A percentile compares a stretch with the other conserved stretches of the same genome.
Conservation (phyloP, 495 filamentous ascomycete species). For the Lasiosphaeria ovina region DNA sequence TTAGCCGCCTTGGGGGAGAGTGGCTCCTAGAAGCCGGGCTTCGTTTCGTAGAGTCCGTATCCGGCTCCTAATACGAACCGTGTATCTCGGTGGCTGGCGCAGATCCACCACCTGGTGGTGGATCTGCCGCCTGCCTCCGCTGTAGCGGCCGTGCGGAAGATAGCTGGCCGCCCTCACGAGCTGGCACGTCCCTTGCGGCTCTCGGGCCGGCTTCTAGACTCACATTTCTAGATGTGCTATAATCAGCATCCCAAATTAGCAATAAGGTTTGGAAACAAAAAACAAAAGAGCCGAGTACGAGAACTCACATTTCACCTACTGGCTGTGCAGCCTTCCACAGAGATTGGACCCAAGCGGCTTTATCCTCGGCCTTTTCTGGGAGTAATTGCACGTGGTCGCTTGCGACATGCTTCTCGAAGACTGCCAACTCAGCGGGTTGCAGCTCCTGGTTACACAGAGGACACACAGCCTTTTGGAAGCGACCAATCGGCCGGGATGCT, state of each 20-base stretch:
- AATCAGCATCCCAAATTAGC: constrained; percentile 7
- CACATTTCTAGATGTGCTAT: too few relatives aligned
- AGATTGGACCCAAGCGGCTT: not conserved
- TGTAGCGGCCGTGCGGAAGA: too few relatives aligned
- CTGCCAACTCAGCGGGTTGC: not conserved
- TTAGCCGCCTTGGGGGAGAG: constrained; percentile 23
- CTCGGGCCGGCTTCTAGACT: too few relatives aligned
- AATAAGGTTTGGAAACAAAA: constrained; percentile 1
- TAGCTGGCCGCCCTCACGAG: too few relatives aligned
- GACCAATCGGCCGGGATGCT: not conserved
- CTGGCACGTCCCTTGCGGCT: too few relatives aligned
- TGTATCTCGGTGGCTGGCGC: too few relatives aligned
- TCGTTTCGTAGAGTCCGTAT: not conserved
- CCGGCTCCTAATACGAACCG: too few relatives aligned
- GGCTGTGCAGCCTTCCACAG: constrained; percentile 3
- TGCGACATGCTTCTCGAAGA: constrained; percentile 7
- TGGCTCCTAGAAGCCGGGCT: constrained; percentile 19
- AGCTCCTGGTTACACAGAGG: not conserved
- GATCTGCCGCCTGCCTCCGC: too few relatives aligned
- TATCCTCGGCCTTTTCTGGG: constrained; percentile 13
- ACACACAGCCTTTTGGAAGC: not conserved
- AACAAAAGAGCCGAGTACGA: not conserved
- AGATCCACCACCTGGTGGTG: too few relatives aligned
- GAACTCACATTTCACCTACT: not conserved
- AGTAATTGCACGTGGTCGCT: not conserved